Evolutionary conservation across 1,284 basidiomycete species (phyloP).

Genomic region (Malassezia furfur): DNA sequence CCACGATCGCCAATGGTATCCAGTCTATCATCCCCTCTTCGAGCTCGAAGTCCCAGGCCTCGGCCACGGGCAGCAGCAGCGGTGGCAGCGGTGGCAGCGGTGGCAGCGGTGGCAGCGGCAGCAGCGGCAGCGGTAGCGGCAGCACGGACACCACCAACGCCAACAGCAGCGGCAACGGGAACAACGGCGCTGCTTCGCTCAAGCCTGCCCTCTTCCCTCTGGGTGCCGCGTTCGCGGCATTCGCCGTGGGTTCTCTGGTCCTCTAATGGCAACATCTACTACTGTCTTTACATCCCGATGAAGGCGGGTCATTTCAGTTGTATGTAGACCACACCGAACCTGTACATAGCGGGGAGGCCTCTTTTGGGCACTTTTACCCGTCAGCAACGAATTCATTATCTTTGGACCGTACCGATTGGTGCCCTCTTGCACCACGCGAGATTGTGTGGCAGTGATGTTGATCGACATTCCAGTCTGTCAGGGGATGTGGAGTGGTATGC

Average conservation of each 20-base stretch:
- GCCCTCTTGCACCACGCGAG: no score
- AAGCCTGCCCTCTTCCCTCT: neutral
- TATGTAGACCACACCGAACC: neutral
- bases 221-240: conserved; percentile 15
- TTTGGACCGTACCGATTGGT: neutral
- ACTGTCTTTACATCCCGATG: no score
- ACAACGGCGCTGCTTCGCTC: neutral
- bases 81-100: neutral
- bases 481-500: no score
- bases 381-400: neutral
- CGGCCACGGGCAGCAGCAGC: neutral
- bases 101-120: neutral
- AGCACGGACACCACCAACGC: no score
- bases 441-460: no score
- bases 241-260: conserved; percentile 26
- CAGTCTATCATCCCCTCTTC: conserved; percentile 20
- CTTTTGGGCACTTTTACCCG: neutral
- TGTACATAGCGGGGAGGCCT: conserved; percentile 9
- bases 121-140: no score
- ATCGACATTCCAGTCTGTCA: no score
- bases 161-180: no score
- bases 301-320: neutral
- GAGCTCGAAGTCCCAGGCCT: neutral
- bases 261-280: conserved; percentile 16
- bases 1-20: conserved; percentile 40